Evolutionary conservation across 2,329 filamentous ascomycete genomes (phyloP), one percentile per base, ranked within the genome.

Genomic region (Coniochaeta pulveracea): DNA sequence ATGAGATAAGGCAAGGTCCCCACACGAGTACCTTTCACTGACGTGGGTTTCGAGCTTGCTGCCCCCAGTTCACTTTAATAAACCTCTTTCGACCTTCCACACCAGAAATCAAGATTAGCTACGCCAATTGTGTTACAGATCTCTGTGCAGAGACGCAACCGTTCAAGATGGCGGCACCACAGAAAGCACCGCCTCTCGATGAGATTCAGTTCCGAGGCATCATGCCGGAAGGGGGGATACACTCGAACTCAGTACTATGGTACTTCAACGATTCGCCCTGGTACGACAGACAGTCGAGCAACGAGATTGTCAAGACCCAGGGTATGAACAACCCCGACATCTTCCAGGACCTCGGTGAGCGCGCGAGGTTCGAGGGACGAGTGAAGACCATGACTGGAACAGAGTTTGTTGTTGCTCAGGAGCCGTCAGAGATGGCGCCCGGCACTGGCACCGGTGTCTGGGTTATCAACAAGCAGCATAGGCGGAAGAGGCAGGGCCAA

Each of bases 211-310:
- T n/a, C n/a, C n/a, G n/a, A n/a, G n/a, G n/a, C n/a, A n/a, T n/a
- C n/a, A n/a, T n/a, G n/a, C n/a, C n/a, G n/a, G n/a, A n/a, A n/a
- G n/a, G n/a, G n/a, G n/a, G n/a, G n/a, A 64, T 81, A 33, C 75
- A 81, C 53, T 70, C 63, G 43, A 80, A 80, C 50, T 67, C 66
- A 28, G 63, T 81, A 38, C 69, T 80, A 38, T 76, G 71, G 57
- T 81, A 81, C 58, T 80, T 81, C 43, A 68, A 74, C 43, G 60
- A 69, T 39, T 80, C 76, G 38, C 75, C 76, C 16, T 81, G 79
- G 56, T 81, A 74, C 56, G 76, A 80, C 52, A 63, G 57, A 39
- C 79, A 72, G 3, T 79, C 73, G 42, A 81, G 80, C 52, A 81
- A 81, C 51, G 71, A 69, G 41, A 62, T 78, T 22, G 59, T 81